Evolutionary conservation across 768 basidiomycete species (phyloP).

Genomic region (Pholiota microspora): DNA sequence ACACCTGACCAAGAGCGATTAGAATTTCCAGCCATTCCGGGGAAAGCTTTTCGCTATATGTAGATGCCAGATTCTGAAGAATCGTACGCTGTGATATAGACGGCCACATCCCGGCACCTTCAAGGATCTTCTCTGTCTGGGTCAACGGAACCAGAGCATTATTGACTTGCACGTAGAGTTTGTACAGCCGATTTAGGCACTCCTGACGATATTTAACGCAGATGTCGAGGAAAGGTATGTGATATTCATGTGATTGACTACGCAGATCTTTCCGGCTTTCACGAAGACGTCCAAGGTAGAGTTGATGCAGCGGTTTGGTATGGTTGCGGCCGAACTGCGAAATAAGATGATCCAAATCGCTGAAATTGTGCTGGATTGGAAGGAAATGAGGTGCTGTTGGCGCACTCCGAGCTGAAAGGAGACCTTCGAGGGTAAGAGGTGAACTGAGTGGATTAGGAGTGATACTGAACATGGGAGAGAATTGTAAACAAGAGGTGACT

Average conservation of each 20-base stretch:
- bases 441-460: not conserved
- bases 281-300: slow-evolving; percentile 10
- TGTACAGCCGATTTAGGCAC: slow-evolving; percentile 4
- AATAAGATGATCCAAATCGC: slow-evolving; percentile 9
- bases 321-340: slow-evolving; percentile 4
- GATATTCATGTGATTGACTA: not conserved
- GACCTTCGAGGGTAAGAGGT: not conserved
- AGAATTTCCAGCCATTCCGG: slow-evolving; percentile 29
- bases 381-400: not conserved
- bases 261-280: slow-evolving; percentile 1
- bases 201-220: slow-evolving; percentile 10
- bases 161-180: too few relatives aligned
- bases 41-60: slow-evolving; percentile 6
- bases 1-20: slow-evolving; percentile 23
- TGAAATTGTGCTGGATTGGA: not conserved
- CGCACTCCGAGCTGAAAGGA: not conserved
- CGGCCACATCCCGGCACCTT: slow-evolving; percentile 34
- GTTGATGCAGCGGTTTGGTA: not conserved
- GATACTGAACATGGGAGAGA: not conserved
- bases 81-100: slow-evolving; percentile 28
- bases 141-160: slow-evolving; percentile 10
- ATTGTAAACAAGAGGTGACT: not conserved
- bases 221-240: not conserved
- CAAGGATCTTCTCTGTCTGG: slow-evolving; percentile 7
- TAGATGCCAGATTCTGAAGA: slow-evolving; percentile 27